phyloP scores from a whole-genome alignment of 192 early-diverging fungal species.

The Phycomyces blakesleeanus region DNA sequence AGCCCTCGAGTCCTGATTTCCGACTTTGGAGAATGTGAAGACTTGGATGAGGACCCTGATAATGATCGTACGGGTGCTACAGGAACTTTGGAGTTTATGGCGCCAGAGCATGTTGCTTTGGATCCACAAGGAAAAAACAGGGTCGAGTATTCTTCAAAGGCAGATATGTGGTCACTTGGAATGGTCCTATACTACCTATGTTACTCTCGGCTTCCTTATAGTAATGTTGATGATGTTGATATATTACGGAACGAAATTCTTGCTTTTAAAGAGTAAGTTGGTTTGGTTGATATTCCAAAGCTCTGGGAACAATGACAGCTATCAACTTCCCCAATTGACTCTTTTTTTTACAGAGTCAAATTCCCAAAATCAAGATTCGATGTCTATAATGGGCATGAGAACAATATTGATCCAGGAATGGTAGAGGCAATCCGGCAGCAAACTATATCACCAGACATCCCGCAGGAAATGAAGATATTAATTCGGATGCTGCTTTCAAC shows the following conservation, averaged over 20 bases:
- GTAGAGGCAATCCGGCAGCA: not conserved
- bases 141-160: slow-evolving; percentile 77
- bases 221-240: slow-evolving; percentile 88
- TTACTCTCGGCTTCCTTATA: slow-evolving; percentile 79
- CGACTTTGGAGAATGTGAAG: slow-evolving; percentile 98
- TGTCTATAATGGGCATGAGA: not conserved
- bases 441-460: slow-evolving; percentile 35
- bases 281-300: not conserved
- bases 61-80: slow-evolving; percentile 83
- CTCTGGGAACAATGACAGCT: not conserved
- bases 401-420: not conserved
- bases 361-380: slow-evolving; percentile 34
- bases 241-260: slow-evolving; percentile 76
- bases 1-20: slow-evolving; percentile 84
- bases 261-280: slow-evolving; percentile 47
- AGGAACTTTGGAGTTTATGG: slow-evolving; percentile 93
- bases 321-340: not conserved
- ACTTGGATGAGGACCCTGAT: slow-evolving; percentile 67
- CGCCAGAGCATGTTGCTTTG: slow-evolving; percentile 64
- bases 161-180: slow-evolving; percentile 95
- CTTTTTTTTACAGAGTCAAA: slow-evolving; percentile 18
- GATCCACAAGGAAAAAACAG: slow-evolving; percentile 58
- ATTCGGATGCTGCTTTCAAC: slow-evolving; percentile 51
- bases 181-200: slow-evolving; percentile 93
- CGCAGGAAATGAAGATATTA: slow-evolving; percentile 53